Base-by-base conservation (phyloP, 78 protist species). In the Bigelowiella natans region DNA sequence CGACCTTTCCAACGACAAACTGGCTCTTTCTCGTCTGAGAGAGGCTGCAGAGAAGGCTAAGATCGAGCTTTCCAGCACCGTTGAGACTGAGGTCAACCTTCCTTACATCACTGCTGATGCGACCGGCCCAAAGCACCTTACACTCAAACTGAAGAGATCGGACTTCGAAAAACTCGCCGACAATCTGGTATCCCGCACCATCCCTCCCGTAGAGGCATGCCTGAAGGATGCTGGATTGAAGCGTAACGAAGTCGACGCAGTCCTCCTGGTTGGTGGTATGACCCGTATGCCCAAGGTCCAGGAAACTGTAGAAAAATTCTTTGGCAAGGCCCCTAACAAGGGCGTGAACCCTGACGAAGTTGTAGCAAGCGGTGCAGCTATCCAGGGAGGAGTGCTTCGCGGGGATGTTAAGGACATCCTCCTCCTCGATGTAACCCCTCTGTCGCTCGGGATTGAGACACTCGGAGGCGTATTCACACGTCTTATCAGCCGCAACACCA, bases 271-370 rank as follows among this genome's bases (percentile, higher is more conserved):
- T 38, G 99, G 96, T 38, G 98, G 98, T 82, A 97, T 97, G 99
- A 93, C 98, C 31, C 96, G 99, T 83, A 96, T 98, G 96, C 99
- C 99, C 90, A 95, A 95, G 94, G 99, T 98, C 29, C 94, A 88
- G 83, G 95, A 94, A 88, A 82, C 88, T 1, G 99, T 97, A 86
- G 84, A 94, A 91, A 34, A 84, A 73, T 87, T 97, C 86, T 97
- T 96, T 93, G 93, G 94, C 3, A 91, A 93, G 83, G 95, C 95
- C 63, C 98, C 99, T 38, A 94, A 91, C 96, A 88, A 85, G 95
- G 97, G 97, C 26, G 98, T 99, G 89, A 98, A 99, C 94, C 99
- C 99, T 29, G 99, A 99, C 91, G 99, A 98, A 92, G 99, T 96
- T 34, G 99, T 99, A 31, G 99, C 99, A 1, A 92, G 95, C 39